Percentiles rank a stretch among this genome's conserved stretches.
These are phyloP conservation scores for Penicillium robsamsonii DNA, from an alignment of 495 filamentous ascomycete species.

Conservation along the genomic window DNA sequence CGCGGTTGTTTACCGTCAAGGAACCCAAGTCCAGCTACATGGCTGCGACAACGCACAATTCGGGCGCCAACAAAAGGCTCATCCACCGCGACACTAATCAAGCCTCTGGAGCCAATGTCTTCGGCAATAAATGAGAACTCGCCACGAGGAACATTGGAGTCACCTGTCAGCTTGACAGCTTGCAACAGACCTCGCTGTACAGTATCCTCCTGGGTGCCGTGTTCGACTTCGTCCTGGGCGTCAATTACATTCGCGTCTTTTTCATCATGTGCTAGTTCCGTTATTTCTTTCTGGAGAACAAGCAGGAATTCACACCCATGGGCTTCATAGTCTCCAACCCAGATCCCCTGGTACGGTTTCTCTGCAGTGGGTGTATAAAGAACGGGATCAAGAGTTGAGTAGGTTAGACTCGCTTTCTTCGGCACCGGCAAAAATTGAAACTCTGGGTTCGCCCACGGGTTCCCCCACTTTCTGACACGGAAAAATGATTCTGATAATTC, in stretches of 20 bases:
- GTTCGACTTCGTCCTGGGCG: slow-evolving; percentile 5
- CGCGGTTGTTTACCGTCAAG: slow-evolving; percentile 53
- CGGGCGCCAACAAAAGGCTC: slow-evolving; percentile 68
- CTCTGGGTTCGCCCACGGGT: slow-evolving; percentile 64
- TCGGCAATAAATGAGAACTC: slow-evolving; percentile 75
- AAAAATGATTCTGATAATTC: slow-evolving; percentile 65
- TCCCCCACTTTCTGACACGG: slow-evolving; percentile 70
- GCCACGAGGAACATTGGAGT: slow-evolving; percentile 83
- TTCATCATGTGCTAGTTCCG: neutral
- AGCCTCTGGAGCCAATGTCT: slow-evolving; percentile 65
- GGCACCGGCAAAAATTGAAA: slow-evolving; percentile 41
- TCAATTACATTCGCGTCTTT: neutral
- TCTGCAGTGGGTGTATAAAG: slow-evolving; percentile 74
- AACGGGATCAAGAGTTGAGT: slow-evolving; percentile 66
- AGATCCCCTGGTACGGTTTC: slow-evolving; percentile 84
- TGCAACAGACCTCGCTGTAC: slow-evolving; percentile 58
- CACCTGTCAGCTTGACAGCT: slow-evolving; percentile 88
- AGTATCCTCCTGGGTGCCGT: neutral
- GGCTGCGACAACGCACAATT: slow-evolving; percentile 72
- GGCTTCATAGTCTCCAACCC: slow-evolving; percentile 84
- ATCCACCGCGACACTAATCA: slow-evolving; percentile 61
- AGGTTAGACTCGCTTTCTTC: slow-evolving; percentile 70
- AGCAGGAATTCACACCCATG: slow-evolving; percentile 90
- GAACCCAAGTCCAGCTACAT: slow-evolving; percentile 73
- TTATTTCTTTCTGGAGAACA: slow-evolving; percentile 65